Conservation (phyloP, 345 rosid species). For the Brassica cretica region DNA sequence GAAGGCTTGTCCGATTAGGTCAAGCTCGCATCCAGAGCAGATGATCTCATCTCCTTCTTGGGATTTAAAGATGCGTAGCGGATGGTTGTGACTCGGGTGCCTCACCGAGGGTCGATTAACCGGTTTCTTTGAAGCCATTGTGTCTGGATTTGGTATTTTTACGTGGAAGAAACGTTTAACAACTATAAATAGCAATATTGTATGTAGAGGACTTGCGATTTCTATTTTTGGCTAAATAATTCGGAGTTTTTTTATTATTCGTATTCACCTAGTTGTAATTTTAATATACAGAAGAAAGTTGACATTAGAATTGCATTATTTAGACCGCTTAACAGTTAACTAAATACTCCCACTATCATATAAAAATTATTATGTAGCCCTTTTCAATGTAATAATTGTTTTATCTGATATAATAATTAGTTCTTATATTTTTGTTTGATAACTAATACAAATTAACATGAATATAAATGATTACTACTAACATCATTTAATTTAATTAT, state of each 20-base stretch:
- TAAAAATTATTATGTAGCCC: not conserved
- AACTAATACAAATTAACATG: not conserved
- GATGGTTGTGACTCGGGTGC: conserved; percentile 34
- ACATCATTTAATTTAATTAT: not conserved
- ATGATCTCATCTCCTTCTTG: not conserved
- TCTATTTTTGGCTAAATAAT: not conserved
- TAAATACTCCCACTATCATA: conserved; percentile 1
- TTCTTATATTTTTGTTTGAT: not conserved
- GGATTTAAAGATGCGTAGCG: conserved; percentile 7
- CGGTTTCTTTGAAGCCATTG: conserved; percentile 22
- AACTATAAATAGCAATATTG: conserved; percentile 7
- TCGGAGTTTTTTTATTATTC: not conserved
- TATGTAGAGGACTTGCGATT: conserved; percentile 9
- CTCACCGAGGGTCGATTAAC: conserved; percentile 24
- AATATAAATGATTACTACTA: not conserved
- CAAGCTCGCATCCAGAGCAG: conserved; percentile 30
- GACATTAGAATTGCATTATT: conserved; percentile 6
- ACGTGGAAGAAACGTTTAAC: not conserved
- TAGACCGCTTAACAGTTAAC: not conserved
- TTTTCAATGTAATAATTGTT: not conserved
- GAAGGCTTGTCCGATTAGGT: conserved; percentile 30
- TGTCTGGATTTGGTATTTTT: not conserved
- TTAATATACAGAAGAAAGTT: not conserved
- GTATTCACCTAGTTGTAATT: conserved; percentile 6
- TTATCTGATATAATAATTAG: not conserved